phyloP scores from a whole-genome alignment of 805 yeast genomes.

The Teunomyces pallodes region DNA sequence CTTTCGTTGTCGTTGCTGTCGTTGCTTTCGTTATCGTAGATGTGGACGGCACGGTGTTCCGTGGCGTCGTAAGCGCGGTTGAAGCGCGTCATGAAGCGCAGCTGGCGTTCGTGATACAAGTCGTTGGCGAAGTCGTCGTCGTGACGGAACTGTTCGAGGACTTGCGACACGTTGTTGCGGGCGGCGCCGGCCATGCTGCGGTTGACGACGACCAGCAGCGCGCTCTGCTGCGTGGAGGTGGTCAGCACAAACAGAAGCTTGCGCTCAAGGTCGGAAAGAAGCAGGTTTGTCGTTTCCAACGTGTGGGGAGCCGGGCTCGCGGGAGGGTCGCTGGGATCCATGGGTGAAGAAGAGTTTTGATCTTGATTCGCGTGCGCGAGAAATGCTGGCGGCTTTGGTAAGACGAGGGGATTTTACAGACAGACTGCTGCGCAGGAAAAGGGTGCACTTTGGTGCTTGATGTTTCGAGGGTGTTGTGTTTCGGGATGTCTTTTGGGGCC shows the following conservation, averaged over 20 bases:
- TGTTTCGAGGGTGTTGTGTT: neutral
- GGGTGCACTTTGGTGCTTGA: neutral
- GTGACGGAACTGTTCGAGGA: constrained; percentile 32
- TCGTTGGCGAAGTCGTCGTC: constrained; percentile 25
- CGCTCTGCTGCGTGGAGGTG: constrained; percentile 23
- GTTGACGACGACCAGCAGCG: constrained; percentile 16
- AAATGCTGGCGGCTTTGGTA: too few relatives aligned
- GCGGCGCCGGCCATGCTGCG: constrained; percentile 14
- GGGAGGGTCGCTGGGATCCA: neutral
- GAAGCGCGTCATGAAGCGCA: constrained; percentile 19
- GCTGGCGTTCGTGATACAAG: constrained; percentile 36
- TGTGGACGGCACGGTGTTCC: too few relatives aligned
- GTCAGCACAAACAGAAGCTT: constrained; percentile 30
- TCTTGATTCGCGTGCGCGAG: neutral
- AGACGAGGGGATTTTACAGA: too few relatives aligned
- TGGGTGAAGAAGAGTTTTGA: neutral
- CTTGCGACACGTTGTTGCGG: constrained; percentile 11
- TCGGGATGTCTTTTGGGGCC: neutral
- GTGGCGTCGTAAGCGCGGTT: too few relatives aligned
- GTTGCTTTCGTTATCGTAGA: constrained; percentile 18
- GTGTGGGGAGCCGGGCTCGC: neutral
- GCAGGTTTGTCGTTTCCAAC: constrained; percentile 26
- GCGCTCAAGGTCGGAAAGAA: constrained; percentile 32
- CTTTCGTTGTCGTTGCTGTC: constrained; percentile 4
- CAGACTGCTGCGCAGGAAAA: too few relatives aligned